Evolutionary conservation across 805 yeast genomes (phyloP).

Genomic region (Metschnikowia anglica): DNA sequence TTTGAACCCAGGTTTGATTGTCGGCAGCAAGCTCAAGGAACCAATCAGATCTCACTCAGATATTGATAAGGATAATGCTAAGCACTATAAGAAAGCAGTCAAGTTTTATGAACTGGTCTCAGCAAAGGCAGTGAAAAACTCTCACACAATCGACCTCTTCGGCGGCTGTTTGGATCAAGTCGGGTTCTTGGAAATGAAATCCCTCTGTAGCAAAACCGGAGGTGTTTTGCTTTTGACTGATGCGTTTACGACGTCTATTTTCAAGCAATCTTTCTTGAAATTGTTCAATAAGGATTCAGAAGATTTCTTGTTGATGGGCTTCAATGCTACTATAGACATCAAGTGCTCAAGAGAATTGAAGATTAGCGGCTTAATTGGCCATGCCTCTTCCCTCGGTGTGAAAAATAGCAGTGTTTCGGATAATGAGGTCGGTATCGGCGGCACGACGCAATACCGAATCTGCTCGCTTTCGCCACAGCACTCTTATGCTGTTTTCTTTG

Average conservation of each 20-base stretch:
- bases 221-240: conserved; percentile 87
- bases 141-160: conserved; percentile 84
- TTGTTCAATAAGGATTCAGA: conserved; percentile 84
- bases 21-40: conserved; percentile 86
- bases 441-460: conserved; percentile 84
- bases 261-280: conserved; percentile 87
- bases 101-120: conserved; percentile 78
- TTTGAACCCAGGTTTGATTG: conserved; percentile 91
- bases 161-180: conserved; percentile 97
- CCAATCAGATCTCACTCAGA: conserved; percentile 98
- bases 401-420: conserved; percentile 80
- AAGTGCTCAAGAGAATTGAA: conserved; percentile 85
- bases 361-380: conserved; percentile 91
- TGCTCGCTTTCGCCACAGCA: conserved; percentile 83
- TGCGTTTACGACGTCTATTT: conserved; percentile 91
- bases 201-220: conserved; percentile 80
- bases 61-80: conserved; percentile 85
- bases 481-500: conserved; percentile 87
- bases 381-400: conserved; percentile 72
- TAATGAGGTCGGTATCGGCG: conserved; percentile 91
- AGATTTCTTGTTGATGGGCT: conserved; percentile 84
- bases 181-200: conserved; percentile 92
- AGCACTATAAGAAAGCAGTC: conserved; percentile 81
- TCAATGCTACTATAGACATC: conserved; percentile 85
- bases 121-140: conserved; percentile 62